Evolutionary conservation across 805 yeast genomes (phyloP).

Genomic region (Tetrapisispora arboricola): DNA sequence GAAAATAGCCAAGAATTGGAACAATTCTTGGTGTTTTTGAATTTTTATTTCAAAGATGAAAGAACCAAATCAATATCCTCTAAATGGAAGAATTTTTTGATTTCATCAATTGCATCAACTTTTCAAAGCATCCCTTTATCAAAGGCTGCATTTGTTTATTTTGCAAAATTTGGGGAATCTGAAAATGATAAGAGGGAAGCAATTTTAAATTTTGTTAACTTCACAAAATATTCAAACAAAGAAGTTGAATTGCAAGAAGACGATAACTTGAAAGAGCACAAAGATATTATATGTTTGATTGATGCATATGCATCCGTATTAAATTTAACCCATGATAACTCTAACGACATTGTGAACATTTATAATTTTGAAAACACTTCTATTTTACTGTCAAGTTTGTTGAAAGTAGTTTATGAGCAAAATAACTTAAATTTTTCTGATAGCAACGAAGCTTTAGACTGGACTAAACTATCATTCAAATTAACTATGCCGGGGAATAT

Average conservation of each 20-base stretch:
- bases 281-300: constrained; percentile 31
- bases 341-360: constrained; percentile 10
- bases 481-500: constrained; percentile 15
- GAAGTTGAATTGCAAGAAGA: constrained; percentile 30
- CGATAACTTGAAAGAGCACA: constrained; percentile 25
- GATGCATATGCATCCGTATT: constrained; percentile 21
- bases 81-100: constrained; percentile 21
- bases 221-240: constrained; percentile 32
- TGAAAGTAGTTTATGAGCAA: constrained; percentile 11
- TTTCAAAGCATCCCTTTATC: constrained; percentile 35
- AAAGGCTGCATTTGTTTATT: constrained; percentile 30
- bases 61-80: constrained; percentile 7
- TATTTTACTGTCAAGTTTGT: constrained; percentile 5
- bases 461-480: constrained; percentile 12
- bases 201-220: constrained; percentile 31
- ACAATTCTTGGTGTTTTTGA: constrained; percentile 25
- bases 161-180: constrained; percentile 7
- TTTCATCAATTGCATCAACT: constrained; percentile 32
- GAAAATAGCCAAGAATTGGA: constrained; percentile 23
- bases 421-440: constrained; percentile 4
- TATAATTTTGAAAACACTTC: constrained; percentile 10
- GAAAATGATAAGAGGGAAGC: constrained; percentile 19
- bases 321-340: constrained; percentile 3
- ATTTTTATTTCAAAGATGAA: constrained; percentile 17
- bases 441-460: constrained; percentile 13